Evolutionary conservation across 1,139 yeast species (phyloP).

Genomic region (Yamadazyma friedrichii): DNA sequence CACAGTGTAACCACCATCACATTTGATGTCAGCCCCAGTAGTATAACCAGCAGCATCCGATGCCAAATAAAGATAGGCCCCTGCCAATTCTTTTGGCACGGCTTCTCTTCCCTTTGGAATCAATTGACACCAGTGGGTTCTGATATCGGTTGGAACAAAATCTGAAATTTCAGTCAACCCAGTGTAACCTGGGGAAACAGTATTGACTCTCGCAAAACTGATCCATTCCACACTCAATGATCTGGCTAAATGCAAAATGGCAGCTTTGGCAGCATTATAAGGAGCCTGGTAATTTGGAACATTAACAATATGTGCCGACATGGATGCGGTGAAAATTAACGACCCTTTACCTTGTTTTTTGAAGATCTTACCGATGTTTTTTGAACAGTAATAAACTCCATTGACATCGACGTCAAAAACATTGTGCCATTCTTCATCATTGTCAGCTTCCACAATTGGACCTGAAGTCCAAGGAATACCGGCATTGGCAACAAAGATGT

Average conservation of each 20-base stretch:
- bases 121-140: conserved; percentile 36
- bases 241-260: conserved; percentile 52
- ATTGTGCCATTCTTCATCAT: conserved; percentile 46
- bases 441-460: conserved; percentile 34
- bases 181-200: conserved; percentile 59
- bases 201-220: conserved; percentile 52
- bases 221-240: conserved; percentile 58
- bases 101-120: conserved; percentile 45
- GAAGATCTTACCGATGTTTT: conserved; percentile 40
- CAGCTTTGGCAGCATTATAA: conserved; percentile 59
- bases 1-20: conserved; percentile 47
- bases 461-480: conserved; percentile 49
- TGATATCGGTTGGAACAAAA: conserved; percentile 36
- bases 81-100: conserved; percentile 38
- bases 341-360: conserved; percentile 45
- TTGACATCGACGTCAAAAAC: conserved; percentile 45
- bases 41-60: conserved; percentile 43
- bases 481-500: conserved; percentile 54
- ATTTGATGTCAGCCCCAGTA: conserved; percentile 46
- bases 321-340: conserved; percentile 60
- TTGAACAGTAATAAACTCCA: conserved; percentile 47
- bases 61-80: conserved; percentile 44
- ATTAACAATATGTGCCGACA: conserved; percentile 66
- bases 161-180: conserved; percentile 50
- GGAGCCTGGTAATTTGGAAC: conserved; percentile 65